Evolutionary conservation across 73 alveolate genomes (phyloP).

Genomic region (Symbiodinium pilosum): DNA sequence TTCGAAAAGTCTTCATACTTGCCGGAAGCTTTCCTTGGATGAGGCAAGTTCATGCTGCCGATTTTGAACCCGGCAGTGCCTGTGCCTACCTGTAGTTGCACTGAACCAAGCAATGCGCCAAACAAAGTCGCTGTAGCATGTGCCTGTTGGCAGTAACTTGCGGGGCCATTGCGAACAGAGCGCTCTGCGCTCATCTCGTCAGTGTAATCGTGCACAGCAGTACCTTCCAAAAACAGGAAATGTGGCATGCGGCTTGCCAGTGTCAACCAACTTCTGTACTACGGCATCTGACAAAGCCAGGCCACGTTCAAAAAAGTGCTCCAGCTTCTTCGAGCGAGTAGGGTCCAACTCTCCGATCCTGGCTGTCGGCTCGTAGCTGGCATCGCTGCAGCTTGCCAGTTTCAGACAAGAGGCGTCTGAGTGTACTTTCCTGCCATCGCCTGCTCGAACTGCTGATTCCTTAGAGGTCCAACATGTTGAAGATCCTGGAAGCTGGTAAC

Average conservation of each 20-base stretch:
- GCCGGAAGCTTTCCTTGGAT: neutral
- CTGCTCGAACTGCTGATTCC: slow-evolving; percentile 10
- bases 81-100: too few species aligned
- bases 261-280: too few species aligned
- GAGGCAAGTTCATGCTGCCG: neutral
- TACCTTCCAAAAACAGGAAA: neutral
- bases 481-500: neutral
- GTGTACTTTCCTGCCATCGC: slow-evolving; percentile 7
- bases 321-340: neutral
- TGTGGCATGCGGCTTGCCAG: too few species aligned
- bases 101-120: too few species aligned
- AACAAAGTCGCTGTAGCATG: too few species aligned
- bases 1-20: slow-evolving; percentile 4
- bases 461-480: neutral
- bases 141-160: too few species aligned
- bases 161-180: neutral
- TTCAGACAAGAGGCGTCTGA: slow-evolving; percentile 3
- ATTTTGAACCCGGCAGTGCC: neutral
- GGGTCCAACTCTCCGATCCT: slow-evolving; percentile 7
- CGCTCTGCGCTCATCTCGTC: neutral
- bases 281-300: neutral
- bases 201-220: neutral
- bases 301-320: neutral
- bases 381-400: neutral
- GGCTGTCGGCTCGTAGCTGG: too few species aligned